phyloP scores from a whole-genome alignment of 306 rosid genomes.

The Quillaja saponaria region DNA sequence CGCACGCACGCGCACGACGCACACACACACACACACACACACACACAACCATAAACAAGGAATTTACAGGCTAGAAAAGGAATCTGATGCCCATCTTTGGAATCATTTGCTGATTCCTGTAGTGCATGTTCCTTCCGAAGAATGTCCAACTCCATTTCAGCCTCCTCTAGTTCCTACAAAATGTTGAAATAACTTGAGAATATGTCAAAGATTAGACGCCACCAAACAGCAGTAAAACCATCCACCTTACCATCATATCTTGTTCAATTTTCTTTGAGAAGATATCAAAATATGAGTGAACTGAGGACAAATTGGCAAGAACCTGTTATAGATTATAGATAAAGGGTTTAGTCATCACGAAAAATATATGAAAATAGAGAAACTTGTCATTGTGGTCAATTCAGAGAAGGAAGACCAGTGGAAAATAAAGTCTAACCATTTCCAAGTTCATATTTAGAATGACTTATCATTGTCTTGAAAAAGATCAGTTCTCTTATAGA shows the following conservation, averaged over 20 bases:
- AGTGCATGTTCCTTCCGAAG: constrained; percentile 56
- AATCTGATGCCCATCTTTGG: constrained; percentile 44
- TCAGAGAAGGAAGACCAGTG: constrained; percentile 3
- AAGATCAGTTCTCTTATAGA: too few relatives aligned
- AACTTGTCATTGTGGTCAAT: constrained; percentile 6
- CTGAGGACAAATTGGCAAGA: constrained; percentile 71
- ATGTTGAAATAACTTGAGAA: constrained; percentile 22
- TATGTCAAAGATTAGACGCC: constrained; percentile 26
- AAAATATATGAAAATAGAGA: constrained; percentile 8
- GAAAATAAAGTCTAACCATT: too few relatives aligned
- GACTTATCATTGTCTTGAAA: too few relatives aligned
- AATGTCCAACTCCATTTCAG: constrained; percentile 78
- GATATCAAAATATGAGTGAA: constrained; percentile 71
- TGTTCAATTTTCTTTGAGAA: constrained; percentile 66
- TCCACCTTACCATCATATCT: constrained; percentile 61
- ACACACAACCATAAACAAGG: too few relatives aligned
- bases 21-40: too few relatives aligned
- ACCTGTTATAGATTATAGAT: constrained; percentile 50
- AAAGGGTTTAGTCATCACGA: constrained; percentile 23
- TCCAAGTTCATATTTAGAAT: too few relatives aligned
- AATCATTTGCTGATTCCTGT: constrained; percentile 43
- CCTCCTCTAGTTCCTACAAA: constrained; percentile 85
- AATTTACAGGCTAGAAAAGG: constrained; percentile 44
- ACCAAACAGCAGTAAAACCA: too few relatives aligned
- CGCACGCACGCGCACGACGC: too few relatives aligned